phyloP scores from a whole-genome alignment of 345 rosid species.

The Rhizophora apiculata region DNA sequence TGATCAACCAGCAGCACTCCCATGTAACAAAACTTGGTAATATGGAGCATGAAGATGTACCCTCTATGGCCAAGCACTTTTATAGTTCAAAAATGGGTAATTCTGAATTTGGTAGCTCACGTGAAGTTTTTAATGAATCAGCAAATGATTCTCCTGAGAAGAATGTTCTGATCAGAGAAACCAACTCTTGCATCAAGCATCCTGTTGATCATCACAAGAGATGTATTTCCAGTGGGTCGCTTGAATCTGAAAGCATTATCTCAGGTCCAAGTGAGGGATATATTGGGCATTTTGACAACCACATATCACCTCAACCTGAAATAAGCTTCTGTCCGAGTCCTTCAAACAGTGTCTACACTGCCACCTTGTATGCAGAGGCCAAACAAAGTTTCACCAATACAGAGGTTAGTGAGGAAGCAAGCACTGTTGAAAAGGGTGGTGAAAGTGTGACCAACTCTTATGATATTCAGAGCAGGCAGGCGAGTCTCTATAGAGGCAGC shows the following conservation, averaged over 20 bases:
- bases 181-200: slow-evolving; percentile 34
- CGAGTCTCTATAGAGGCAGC: slow-evolving; percentile 68
- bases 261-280: slow-evolving; percentile 35
- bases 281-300: slow-evolving; percentile 30
- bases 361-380: slow-evolving; percentile 56
- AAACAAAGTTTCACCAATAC: slow-evolving; percentile 77
- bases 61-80: slow-evolving; percentile 31
- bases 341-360: slow-evolving; percentile 55
- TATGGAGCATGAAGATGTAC: slow-evolving; percentile 30
- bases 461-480: slow-evolving; percentile 63
- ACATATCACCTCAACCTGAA: slow-evolving; percentile 33
- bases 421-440: slow-evolving; percentile 43
- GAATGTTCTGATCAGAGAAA: slow-evolving; percentile 15
- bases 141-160: slow-evolving; percentile 21
- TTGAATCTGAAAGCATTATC: slow-evolving; percentile 40
- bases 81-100: slow-evolving; percentile 25
- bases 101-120: slow-evolving; percentile 14
- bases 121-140: slow-evolving; percentile 21
- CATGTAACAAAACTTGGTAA: slow-evolving; percentile 11
- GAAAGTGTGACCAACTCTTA: slow-evolving; percentile 41
- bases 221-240: slow-evolving; percentile 35
- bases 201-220: slow-evolving; percentile 33
- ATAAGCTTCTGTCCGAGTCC: slow-evolving; percentile 56
- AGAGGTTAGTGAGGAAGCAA: slow-evolving; percentile 65
- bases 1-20: slow-evolving; percentile 29